Evolutionary conservation across 2,329 filamentous ascomycete genomes (phyloP).

Genomic region (Ilyonectria robusta): DNA sequence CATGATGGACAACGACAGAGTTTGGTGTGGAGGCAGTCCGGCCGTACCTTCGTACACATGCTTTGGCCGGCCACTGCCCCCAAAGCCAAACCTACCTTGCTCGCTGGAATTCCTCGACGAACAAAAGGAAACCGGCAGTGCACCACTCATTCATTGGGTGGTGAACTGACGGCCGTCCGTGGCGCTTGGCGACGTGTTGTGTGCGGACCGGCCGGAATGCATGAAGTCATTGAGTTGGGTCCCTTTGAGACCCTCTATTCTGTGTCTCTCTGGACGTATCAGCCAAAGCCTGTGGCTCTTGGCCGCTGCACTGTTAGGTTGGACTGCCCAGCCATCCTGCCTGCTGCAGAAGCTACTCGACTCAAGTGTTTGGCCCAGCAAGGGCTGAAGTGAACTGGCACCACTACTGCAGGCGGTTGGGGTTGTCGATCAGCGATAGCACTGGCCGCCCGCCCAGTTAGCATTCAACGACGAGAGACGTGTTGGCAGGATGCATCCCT

Average conservation of each 20-base stretch:
- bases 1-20: constrained; percentile 37
- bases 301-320: constrained; percentile 6
- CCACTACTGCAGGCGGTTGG: constrained; percentile 45
- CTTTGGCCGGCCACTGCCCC: constrained; percentile 30
- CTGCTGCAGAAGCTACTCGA: constrained; percentile 44
- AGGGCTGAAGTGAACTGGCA: constrained; percentile 47
- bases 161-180: constrained; percentile 30
- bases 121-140: constrained; percentile 34
- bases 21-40: constrained; percentile 33
- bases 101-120: constrained; percentile 41
- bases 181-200: constrained; percentile 48
- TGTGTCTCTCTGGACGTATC: constrained; percentile 30
- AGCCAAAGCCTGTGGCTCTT: constrained; percentile 15
- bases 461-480: constrained; percentile 32
- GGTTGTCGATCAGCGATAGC: constrained; percentile 46
- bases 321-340: constrained; percentile 22
- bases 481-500: constrained; percentile 43
- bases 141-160: constrained; percentile 40
- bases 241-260: constrained; percentile 33
- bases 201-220: constrained; percentile 49
- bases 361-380: constrained; percentile 30
- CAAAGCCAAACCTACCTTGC: constrained; percentile 46
- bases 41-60: constrained; percentile 22
- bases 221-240: constrained; percentile 52
- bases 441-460: constrained; percentile 37